phyloP scores from a whole-genome alignment of 129 eudicot species.

The Erigeron canadensis region DNA sequence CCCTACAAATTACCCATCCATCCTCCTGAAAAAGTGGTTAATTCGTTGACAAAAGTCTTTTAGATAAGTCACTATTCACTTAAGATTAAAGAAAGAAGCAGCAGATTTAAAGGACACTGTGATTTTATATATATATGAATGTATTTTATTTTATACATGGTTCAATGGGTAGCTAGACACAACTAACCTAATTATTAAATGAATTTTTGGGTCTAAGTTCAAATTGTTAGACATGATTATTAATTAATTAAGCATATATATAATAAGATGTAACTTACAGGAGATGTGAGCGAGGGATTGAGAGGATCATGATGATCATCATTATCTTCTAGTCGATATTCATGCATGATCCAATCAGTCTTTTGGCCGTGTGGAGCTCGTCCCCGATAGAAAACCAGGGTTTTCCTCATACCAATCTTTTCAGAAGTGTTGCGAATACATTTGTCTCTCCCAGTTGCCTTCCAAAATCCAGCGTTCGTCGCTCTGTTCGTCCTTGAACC shows the following conservation, averaged over 20 bases:
- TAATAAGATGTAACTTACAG: slow-evolving; percentile 29
- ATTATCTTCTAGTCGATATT: slow-evolving; percentile 36
- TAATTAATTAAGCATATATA: too few relatives aligned
- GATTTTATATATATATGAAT: too few relatives aligned
- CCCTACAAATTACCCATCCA: slow-evolving; percentile 94
- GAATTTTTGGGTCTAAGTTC: too few relatives aligned
- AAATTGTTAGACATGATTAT: too few relatives aligned
- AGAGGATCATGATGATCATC: slow-evolving; percentile 57
- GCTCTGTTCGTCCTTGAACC: slow-evolving; percentile 42
- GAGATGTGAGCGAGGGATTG: slow-evolving; percentile 37
- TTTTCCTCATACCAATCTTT: slow-evolving; percentile 44
- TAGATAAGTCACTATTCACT: neutral
- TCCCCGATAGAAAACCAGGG: slow-evolving; percentile 43
- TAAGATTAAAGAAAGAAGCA: too few relatives aligned
- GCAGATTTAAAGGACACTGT: too few relatives aligned
- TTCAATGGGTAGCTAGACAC: too few relatives aligned
- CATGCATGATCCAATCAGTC: slow-evolving; percentile 49
- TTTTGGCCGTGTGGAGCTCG: slow-evolving; percentile 49
- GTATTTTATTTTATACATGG: too few relatives aligned
- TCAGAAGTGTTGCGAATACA: slow-evolving; percentile 35
- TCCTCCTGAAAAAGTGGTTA: slow-evolving; percentile 64
- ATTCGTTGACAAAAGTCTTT: too few relatives aligned
- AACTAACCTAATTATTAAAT: too few relatives aligned
- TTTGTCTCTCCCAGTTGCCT: slow-evolving; percentile 48
- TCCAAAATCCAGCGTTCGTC: slow-evolving; percentile 43